These are phyloP conservation scores for Albugo laibachii DNA, from an alignment of 352 stramenopile species.

Conservation along the genomic window DNA sequence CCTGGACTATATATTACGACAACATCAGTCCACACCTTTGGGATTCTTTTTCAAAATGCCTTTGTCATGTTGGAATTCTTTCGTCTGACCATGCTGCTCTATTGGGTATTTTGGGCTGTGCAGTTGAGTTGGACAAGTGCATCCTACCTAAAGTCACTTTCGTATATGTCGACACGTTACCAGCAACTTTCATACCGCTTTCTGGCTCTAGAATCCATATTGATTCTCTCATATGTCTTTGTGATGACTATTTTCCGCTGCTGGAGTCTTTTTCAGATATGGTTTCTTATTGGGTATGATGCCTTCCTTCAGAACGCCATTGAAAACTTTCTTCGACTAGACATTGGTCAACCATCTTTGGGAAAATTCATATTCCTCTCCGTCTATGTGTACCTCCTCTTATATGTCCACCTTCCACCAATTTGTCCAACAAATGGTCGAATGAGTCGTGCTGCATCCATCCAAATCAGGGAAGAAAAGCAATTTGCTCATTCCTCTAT, in stretches of 20 bases:
- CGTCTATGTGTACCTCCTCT: constrained; percentile 63
- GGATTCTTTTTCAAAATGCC: no score
- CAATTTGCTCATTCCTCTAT: constrained; percentile 44
- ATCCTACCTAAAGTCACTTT: constrained; percentile 33
- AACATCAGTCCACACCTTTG: constrained; percentile 20
- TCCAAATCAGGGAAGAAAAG: constrained; percentile 56
- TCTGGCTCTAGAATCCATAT: constrained; percentile 43
- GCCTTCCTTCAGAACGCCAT: constrained; percentile 49
- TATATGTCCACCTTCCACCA: constrained; percentile 67
- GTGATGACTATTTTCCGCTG: constrained; percentile 46
- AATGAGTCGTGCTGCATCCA: constrained; percentile 23
- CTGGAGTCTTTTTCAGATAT: constrained; percentile 32
- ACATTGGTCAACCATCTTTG: constrained; percentile 29
- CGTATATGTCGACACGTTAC: constrained; percentile 73
- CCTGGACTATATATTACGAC: constrained; percentile 9
- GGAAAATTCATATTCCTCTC: constrained; percentile 61
- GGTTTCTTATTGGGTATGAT: constrained; percentile 43
- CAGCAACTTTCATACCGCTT: constrained; percentile 79
- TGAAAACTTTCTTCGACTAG: constrained; percentile 37
- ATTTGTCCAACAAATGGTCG: background rate
- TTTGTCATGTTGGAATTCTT: constrained; percentile 26
- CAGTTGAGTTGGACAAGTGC: constrained; percentile 31
- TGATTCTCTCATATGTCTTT: constrained; percentile 58
- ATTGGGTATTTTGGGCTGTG: constrained; percentile 57
- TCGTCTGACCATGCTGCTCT: constrained; percentile 29